phyloP scores from a whole-genome alignment of 768 basidiomycete species.

The Tubosaeta brunneosetosa region DNA sequence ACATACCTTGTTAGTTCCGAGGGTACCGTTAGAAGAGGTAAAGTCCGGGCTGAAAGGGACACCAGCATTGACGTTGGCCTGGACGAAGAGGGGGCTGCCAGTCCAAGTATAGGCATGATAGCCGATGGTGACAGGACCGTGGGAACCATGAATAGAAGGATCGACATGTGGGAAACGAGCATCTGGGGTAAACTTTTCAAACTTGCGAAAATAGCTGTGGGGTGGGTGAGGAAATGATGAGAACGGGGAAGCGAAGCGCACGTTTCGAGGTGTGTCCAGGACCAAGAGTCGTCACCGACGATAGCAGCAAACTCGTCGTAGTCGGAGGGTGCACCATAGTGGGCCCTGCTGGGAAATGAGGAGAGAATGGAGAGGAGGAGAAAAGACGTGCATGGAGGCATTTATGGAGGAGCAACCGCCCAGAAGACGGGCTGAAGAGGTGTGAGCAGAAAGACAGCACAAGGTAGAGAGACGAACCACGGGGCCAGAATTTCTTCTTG shows the following conservation, averaged over 20 bases:
- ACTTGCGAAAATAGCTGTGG: conserved; percentile 63
- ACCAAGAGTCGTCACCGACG: conserved; percentile 53
- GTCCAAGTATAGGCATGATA: conserved; percentile 47
- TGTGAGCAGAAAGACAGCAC: not conserved
- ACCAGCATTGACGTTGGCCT: conserved; percentile 47
- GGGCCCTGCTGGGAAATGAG: conserved; percentile 34
- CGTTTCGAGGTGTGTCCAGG: conserved; percentile 49
- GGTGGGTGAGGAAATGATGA: not conserved
- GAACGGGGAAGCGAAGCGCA: conserved; percentile 17
- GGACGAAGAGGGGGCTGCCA: conserved; percentile 48
- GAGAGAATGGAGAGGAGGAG: not conserved
- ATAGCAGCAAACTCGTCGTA: conserved; percentile 62
- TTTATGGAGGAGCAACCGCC: conserved; percentile 74
- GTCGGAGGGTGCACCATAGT: conserved; percentile 63
- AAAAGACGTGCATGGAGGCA: conserved; percentile 40
- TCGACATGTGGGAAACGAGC: conserved; percentile 49
- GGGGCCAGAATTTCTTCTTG: conserved; percentile 54
- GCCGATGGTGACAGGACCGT: conserved; percentile 58
- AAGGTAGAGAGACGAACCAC: conserved; percentile 43
- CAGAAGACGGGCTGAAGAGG: conserved; percentile 54
- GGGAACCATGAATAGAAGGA: conserved; percentile 38
- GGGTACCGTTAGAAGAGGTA: conserved; percentile 50
- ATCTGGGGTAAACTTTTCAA: conserved; percentile 55
- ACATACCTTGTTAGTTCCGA: conserved; percentile 59
- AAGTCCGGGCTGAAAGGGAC: conserved; percentile 54